Evolutionary conservation across 768 basidiomycete species (phyloP).

Genomic region (Favolaschia claudopus): DNA sequence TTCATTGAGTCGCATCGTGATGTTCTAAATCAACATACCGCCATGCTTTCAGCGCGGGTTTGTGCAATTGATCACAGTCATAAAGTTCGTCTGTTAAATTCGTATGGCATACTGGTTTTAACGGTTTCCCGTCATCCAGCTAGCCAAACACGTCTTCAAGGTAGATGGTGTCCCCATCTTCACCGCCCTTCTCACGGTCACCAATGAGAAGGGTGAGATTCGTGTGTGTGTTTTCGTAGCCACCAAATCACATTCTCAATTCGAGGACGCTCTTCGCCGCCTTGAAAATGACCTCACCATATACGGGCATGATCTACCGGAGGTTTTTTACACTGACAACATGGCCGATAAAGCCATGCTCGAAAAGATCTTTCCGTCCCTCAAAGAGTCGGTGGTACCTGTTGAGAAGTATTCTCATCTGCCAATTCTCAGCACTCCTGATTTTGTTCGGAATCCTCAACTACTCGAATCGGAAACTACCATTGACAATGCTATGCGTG

Average conservation of each 20-base stretch:
- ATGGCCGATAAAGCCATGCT: too few species aligned
- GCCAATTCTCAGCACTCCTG: constrained; percentile 21
- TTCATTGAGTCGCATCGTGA: constrained; percentile 10
- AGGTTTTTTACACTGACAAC: too few species aligned
- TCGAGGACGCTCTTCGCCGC: too few species aligned
- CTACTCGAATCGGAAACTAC: constrained; percentile 5
- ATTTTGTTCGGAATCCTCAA: constrained; percentile 13
- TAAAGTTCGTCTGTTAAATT: too few species aligned
- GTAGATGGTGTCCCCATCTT: constrained; percentile 31
- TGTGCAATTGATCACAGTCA: constrained; percentile 33
- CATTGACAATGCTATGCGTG: constrained; percentile 27
- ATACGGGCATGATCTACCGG: too few species aligned
- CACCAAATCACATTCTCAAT: too few species aligned
- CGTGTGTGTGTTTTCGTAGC: too few species aligned
- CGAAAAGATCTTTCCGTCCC: constrained; percentile 34
- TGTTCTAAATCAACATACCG: constrained; percentile 29
- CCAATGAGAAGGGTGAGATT: constrained; percentile 36
- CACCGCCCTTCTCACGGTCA: constrained; percentile 32
- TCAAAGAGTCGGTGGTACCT: constrained; percentile 11
- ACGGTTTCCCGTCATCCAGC: too few species aligned
- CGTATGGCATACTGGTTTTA: too few species aligned
- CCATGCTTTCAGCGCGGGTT: constrained; percentile 23
- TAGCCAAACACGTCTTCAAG: constrained; percentile 32
- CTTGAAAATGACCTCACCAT: too few species aligned
- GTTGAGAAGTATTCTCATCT: constrained; percentile 32